Conservation (phyloP, 2,329 filamentous ascomycete genomes). For the Clarireedia homoeocarpa region DNA sequence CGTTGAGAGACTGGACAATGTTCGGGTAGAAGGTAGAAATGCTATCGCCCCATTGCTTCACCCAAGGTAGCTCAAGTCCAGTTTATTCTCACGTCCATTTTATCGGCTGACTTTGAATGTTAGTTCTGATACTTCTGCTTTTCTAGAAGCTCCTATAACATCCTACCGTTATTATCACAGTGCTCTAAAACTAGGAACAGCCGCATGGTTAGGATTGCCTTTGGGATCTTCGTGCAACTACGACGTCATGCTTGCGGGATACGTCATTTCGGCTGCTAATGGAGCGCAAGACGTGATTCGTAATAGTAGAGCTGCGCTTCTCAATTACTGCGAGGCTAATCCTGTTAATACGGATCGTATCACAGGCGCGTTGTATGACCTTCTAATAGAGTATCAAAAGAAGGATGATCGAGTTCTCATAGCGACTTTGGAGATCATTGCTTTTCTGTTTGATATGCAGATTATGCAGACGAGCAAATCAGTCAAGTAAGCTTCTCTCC, state of each 20-base stretch:
- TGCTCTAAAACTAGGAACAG: constrained; percentile 16
- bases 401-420: constrained; percentile 61
- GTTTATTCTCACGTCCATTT: background rate
- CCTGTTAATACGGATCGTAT: constrained; percentile 32
- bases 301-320: constrained; percentile 57
- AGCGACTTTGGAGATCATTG: constrained; percentile 67
- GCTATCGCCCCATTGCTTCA: constrained; percentile 36
- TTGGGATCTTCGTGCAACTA: constrained; percentile 22
- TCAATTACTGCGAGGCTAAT: constrained; percentile 38
- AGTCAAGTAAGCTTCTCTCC: background rate
- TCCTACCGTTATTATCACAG: constrained; percentile 17
- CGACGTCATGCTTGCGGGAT: constrained; percentile 52
- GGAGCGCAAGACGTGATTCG: constrained; percentile 69
- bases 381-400: constrained; percentile 39
- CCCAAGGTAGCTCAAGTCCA: background rate
- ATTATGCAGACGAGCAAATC: background rate
- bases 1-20: constrained; percentile 83
- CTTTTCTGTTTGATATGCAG: constrained; percentile 61
- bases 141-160: constrained; percentile 2
- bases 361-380: constrained; percentile 25
- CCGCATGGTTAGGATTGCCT: background rate
- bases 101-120: background rate
- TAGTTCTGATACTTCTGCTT: background rate
- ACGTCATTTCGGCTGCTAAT: constrained; percentile 67
- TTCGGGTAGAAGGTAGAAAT: constrained; percentile 60